Base-by-base conservation (phyloP, 2,329 filamentous ascomycete genomes). In the Remersonia thermophila region DNA sequence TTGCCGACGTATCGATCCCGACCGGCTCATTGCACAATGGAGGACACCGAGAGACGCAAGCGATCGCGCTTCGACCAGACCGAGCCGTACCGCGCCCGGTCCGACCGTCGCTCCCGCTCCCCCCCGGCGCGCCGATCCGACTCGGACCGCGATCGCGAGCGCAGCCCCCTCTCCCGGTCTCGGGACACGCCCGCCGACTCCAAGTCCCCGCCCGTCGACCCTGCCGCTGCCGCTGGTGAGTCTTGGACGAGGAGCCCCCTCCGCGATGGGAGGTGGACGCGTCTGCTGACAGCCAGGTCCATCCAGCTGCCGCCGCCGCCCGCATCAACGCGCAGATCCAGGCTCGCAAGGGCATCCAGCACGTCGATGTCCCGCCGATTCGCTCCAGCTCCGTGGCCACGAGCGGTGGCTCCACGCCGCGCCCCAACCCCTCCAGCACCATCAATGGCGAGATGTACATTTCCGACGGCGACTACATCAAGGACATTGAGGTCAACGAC, bases 401-500 rank as follows among this genome's bases (percentile, higher is more conserved):
- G 30, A 51, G 47, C 29, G 56, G 63, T n/a, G 63, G 62, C 30
- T 43, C 46, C 8, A 50, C 57, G 14, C 52, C 57, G 23, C 59
- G 34, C 4, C 36, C 57, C 25, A 59, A 36, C 9, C 36, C 62
- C 14, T 67, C 67, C 15, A 15, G 29, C 28, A 75, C 75, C 42
- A 71, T 93, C 58, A 85, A 89, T 52, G 77, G 80, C 51, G 85
- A 93, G 53, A 82, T 94, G 57, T 96, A 96, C 56, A 82, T 93
- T 51, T 82, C 87, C 43, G 91, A 96, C 57, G 91, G 91, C 52
- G 91, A 98, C 62, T 96, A 83, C 59, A 96, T 98, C 63, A 91
- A 93, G 61, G 91, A 98, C 55, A 94, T 98, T 55, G 91, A 96
- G 67, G 85, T 98, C 67, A 98, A 98, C 61, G 89, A 96, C 61